Evolutionary conservation across 2,329 filamentous ascomycete genomes (phyloP).

Genomic region (Apiospora saccharicola): DNA sequence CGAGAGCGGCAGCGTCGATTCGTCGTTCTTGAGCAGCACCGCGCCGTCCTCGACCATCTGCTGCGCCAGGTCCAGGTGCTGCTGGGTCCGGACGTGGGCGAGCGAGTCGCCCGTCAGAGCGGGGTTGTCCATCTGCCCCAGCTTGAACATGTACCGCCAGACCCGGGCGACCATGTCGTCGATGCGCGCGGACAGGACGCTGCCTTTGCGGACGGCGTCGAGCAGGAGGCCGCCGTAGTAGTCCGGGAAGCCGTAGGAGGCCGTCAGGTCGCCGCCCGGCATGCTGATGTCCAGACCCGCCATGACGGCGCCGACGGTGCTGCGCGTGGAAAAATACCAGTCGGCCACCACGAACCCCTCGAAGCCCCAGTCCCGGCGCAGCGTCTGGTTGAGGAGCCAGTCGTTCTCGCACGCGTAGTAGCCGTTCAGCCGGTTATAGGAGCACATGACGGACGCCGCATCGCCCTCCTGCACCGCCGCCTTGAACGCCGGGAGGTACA

Average conservation of each 20-base stretch:
- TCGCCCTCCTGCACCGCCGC: constrained; percentile 59
- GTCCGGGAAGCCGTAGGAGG: constrained; percentile 49
- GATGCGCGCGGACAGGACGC: constrained; percentile 65
- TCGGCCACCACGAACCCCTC: constrained; percentile 66
- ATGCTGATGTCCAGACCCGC: constrained; percentile 67
- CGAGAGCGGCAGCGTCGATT: constrained; percentile 55
- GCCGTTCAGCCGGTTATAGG: constrained; percentile 66
- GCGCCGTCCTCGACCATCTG: constrained; percentile 61
- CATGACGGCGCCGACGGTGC: constrained; percentile 55
- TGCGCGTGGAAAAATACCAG: constrained; percentile 63
- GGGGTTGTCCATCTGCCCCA: constrained; percentile 21
- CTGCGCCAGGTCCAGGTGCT: constrained; percentile 22
- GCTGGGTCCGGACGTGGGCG: constrained; percentile 23
- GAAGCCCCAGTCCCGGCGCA: constrained; percentile 65
- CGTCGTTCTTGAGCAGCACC: constrained; percentile 72
- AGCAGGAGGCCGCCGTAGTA: constrained; percentile 64
- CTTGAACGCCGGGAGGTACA: constrained; percentile 66
- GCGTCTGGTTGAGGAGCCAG: constrained; percentile 57
- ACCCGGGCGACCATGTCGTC: constrained; percentile 71
- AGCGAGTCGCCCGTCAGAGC: neutral
- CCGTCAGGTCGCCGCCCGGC: constrained; percentile 50
- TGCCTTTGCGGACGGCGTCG: constrained; percentile 62
- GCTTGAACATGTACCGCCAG: constrained; percentile 24
- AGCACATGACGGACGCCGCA: constrained; percentile 65
- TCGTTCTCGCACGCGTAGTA: constrained; percentile 61